Base-by-base conservation (phyloP, 352 stramenopile genomes). In the Lagenidium sp. region DNA sequence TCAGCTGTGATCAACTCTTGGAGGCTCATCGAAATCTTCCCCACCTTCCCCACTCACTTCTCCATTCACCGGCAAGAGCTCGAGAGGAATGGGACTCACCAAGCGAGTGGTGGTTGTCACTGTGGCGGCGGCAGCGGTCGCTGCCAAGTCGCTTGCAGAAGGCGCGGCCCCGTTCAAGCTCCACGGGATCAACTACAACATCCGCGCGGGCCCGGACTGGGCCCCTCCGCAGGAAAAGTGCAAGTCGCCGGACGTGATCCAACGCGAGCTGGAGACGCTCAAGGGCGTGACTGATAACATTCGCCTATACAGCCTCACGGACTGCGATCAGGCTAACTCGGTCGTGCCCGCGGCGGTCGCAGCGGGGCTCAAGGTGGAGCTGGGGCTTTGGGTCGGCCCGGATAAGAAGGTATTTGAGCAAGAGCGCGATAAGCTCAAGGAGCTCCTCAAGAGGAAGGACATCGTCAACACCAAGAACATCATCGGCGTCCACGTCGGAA, bases 401-500 rank as follows among this genome's bases (percentile, higher is more conserved):
- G 47, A 75, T 8, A 41, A 55, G 5, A 24, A 45, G 2, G 42
- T 55, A 16, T 84, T 84, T 32, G 44, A 71, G 7, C 44, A 47
- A 6, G 75, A 87, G 46, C 60, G 64, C 5, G 23, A 36, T 0
- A 50, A 53, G 24, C 63, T 87, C 6, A 30, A 70, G 20, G 41
- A 48, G 38, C 47, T 87, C 1, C 28, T 87, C 8, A 36, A 53
- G 12, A 45, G 60, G 19, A 42, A 28, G 11, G 28, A 54, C 1
- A 19, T 73, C 32, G 44, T 67, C 47, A 61, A 46, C 29, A 42
- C 53, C 16, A 43, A 63, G 13, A 61, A 44, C 4, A 60, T 84
- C 38, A 47, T 63, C 6, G 65, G 64, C 35, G 65, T 87, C 30
- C 68, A 83, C 47, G 75, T 87, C 16, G 71, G 75, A 26, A 85